These are phyloP conservation scores for Alopecurus myosuroides DNA, from an alignment of 176 grass and related monocot genomes.

Conservation along the genomic window DNA sequence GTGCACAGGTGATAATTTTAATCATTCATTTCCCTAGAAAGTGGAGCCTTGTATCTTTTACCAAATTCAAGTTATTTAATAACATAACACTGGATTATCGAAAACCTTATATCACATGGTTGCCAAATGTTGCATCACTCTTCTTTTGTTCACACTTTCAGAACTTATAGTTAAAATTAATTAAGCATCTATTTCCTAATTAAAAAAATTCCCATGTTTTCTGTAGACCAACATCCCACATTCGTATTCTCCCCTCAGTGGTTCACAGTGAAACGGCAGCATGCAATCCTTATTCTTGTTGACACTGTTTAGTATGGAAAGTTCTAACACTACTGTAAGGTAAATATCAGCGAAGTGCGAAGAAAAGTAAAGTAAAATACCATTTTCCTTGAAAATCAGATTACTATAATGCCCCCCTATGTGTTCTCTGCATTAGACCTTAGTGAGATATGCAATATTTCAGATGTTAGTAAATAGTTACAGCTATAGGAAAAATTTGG, in stretches of 20 bases:
- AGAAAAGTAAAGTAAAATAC: not conserved
- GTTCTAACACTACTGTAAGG: constrained; percentile 91
- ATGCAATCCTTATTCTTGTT: constrained; percentile 83
- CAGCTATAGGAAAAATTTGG: not conserved
- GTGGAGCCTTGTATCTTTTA: not conserved
- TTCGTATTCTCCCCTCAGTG: constrained; percentile 49
- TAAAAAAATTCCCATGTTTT: not conserved
- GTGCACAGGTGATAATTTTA: constrained; percentile 80
- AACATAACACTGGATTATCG: not conserved
- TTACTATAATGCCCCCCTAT: not conserved
- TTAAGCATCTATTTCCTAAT: not conserved
- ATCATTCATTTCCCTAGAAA: constrained; percentile 9
- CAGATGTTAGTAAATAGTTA: not conserved
- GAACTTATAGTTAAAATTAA: not conserved
- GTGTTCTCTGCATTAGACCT: not conserved
- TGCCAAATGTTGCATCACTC: not conserved
- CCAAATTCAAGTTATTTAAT: not conserved
- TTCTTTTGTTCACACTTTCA: not conserved
- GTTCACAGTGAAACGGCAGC: constrained; percentile 86
- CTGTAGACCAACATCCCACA: not conserved
- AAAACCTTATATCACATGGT: not conserved
- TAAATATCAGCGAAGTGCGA: not conserved
- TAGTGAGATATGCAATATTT: not conserved
- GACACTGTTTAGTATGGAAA: constrained; percentile 87
- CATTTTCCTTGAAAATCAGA: not conserved